These are phyloP conservation scores for Boletus semigastroideus DNA, from an alignment of 1,284 basidiomycete genomes.

Conservation along the genomic window DNA sequence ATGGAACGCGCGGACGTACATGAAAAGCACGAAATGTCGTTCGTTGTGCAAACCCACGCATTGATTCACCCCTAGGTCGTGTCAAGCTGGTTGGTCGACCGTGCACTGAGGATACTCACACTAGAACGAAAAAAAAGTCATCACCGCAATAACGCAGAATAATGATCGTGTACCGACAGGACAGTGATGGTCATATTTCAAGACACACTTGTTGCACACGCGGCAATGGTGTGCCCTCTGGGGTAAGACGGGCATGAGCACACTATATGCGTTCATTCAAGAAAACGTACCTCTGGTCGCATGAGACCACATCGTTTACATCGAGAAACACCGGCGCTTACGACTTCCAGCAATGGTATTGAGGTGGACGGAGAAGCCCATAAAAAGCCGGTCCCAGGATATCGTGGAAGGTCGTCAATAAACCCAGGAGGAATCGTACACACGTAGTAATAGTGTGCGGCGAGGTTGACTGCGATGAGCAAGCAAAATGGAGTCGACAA, in stretches of 20 bases:
- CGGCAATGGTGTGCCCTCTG: conserved; percentile 95
- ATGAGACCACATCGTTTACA: conserved; percentile 70
- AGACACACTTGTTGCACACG: conserved; percentile 87
- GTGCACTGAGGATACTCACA: conserved; percentile 20
- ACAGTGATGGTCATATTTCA: conserved; percentile 96
- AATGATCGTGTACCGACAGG: conserved; percentile 55
- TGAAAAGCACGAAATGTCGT: conserved; percentile 93
- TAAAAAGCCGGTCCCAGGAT: conserved; percentile 41
- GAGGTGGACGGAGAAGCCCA: conserved; percentile 51
- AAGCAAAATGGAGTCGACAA: conserved; percentile 66
- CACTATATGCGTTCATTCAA: background rate
- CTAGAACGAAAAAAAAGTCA: conserved; percentile 15
- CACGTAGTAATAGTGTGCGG: conserved; percentile 82
- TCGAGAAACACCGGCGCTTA: conserved; percentile 51
- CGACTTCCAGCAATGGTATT: conserved; percentile 43
- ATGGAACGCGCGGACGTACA: conserved; percentile 45
- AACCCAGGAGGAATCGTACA: conserved; percentile 79
- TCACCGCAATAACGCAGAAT: background rate
- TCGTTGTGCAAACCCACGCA: conserved; percentile 96
- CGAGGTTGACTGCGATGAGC: conserved; percentile 77
- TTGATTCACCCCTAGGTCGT: conserved; percentile 86
- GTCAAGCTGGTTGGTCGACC: background rate
- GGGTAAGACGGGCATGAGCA: conserved; percentile 18
- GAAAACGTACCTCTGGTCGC: conserved; percentile 77
- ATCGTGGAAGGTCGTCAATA: conserved; percentile 39